A percentile compares a stretch with the other conserved stretches of the same genome.
Conservation (phyloP, 2,329 filamentous ascomycete species). For the Penicillium janthinellum region DNA sequence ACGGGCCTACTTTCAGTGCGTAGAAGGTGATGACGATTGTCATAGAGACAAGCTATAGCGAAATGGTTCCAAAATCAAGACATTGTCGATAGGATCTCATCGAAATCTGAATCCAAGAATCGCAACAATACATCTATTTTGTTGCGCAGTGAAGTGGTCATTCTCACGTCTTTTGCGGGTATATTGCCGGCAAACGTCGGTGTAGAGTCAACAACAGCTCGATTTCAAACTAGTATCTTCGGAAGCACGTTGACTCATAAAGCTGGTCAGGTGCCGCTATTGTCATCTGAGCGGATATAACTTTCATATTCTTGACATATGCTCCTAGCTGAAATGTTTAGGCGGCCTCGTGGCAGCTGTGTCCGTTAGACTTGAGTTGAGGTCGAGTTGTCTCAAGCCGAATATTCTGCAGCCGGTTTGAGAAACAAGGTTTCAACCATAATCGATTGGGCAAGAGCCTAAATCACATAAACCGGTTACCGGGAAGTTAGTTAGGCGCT, state of each 20-base stretch:
- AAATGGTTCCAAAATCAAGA: not conserved
- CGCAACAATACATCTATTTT: not conserved
- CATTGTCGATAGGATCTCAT: not conserved
- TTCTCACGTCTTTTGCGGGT: not conserved
- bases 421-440: constrained; percentile 6
- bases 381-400: not conserved
- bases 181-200: constrained; percentile 6
- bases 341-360: not conserved
- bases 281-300: not conserved
- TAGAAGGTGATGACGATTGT: not conserved
- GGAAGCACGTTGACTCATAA: constrained; percentile 13
- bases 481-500: constrained; percentile 13
- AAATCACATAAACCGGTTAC: not conserved
- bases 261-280: not conserved
- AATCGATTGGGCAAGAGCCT: constrained; percentile 7
- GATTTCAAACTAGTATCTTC: constrained; percentile 14
- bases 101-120: not conserved
- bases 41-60: not conserved
- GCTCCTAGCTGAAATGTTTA: not conserved
- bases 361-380: not conserved
- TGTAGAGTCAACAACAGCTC: constrained; percentile 9
- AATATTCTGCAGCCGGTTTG: constrained; percentile 1
- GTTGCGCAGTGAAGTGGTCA: not conserved
- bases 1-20: not conserved
- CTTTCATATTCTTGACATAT: not conserved